These are phyloP conservation scores for Galerina sulciceps DNA, from an alignment of 768 basidiomycete species.

Conservation along the genomic window DNA sequence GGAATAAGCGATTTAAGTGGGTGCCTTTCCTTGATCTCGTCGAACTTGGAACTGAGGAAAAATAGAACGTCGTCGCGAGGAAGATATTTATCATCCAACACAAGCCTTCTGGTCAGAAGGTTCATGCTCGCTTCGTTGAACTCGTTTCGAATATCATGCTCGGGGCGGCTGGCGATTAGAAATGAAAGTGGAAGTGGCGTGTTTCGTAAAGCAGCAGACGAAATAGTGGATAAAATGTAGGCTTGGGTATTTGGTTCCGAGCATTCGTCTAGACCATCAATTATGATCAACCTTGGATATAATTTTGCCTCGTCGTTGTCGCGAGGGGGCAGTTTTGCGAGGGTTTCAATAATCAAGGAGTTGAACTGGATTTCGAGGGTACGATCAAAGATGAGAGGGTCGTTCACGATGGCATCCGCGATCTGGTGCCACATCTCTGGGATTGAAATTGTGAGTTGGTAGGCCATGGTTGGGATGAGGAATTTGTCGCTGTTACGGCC, in stretches of 20 bases:
- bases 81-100: slow-evolving; percentile 4
- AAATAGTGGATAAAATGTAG: not conserved
- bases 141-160: slow-evolving; percentile 1
- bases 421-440: not conserved
- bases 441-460: slow-evolving; percentile 8
- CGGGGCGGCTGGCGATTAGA: slow-evolving; percentile 15
- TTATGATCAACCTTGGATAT: slow-evolving; percentile 8
- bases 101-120: not conserved
- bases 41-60: slow-evolving; percentile 1
- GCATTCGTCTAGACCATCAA: slow-evolving; percentile 23
- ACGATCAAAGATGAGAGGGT: slow-evolving; percentile 4
- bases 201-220: not conserved
- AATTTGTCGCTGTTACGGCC: not conserved
- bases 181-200: not conserved
- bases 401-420: not conserved
- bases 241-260: not conserved
- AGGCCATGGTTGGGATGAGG: slow-evolving; percentile 13
- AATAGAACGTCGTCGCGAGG: slow-evolving; percentile 2
- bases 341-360: slow-evolving; percentile 3
- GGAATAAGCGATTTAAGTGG: not conserved
- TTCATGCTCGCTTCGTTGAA: slow-evolving; percentile 2
- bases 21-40: not conserved
- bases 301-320: not conserved
- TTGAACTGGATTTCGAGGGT: slow-evolving; percentile 8
- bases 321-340: not conserved